phyloP scores from a whole-genome alignment of 208 protist species.

The Giardia muris region DNA sequence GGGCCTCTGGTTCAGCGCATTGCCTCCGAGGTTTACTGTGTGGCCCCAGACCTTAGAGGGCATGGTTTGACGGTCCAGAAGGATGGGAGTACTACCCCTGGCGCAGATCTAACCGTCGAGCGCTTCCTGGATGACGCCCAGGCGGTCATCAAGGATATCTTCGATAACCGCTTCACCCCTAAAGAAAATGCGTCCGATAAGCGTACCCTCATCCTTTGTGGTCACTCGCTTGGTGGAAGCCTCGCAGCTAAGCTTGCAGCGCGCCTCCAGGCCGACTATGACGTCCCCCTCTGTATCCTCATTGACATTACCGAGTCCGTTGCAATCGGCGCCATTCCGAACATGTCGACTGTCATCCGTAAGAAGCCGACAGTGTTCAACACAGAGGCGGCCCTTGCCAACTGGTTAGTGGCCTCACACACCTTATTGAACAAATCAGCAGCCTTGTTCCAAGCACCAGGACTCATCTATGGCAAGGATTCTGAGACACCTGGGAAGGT shows the following conservation, averaged over 20 bases:
- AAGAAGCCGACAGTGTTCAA: neutral
- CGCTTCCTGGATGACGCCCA: neutral
- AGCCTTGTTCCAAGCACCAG: neutral
- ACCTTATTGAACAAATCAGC: neutral
- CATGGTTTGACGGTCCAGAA: constrained; percentile 15
- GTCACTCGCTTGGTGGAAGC: constrained; percentile 11
- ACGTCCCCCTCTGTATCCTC: neutral
- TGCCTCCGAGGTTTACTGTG: neutral
- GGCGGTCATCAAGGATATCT: neutral
- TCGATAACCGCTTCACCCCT: neutral
- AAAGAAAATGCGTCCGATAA: neutral
- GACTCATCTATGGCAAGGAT: neutral
- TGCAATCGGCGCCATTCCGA: neutral
- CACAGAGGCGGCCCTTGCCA: neutral
- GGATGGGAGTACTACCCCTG: neutral
- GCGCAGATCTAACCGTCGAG: neutral
- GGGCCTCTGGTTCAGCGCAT: neutral
- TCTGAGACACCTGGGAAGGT: neutral
- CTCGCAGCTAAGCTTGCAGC: neutral
- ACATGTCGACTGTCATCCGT: neutral
- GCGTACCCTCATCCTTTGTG: neutral
- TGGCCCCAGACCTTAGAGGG: neutral
- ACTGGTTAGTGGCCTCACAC: neutral
- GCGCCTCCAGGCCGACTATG: neutral
- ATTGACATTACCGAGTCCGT: constrained; percentile 5